A percentile compares a stretch with the other conserved stretches of the same genome.
Conservation (phyloP, 2,329 filamentous ascomycete species). For the Sporothrix curviconia region DNA sequence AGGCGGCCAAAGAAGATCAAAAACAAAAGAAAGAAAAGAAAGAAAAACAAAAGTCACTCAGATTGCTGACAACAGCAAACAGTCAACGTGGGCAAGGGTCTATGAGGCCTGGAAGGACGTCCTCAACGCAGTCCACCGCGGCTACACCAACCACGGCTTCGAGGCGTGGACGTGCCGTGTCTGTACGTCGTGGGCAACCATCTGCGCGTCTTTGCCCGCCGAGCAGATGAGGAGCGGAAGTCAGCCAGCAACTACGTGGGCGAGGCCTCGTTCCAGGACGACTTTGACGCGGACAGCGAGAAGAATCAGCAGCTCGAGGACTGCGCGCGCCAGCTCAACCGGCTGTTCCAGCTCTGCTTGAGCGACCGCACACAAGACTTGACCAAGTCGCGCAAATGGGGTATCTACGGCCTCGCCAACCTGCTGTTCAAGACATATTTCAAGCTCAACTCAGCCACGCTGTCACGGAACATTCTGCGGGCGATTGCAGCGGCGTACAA, state of each 20-base stretch:
- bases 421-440: slow-evolving; percentile 98
- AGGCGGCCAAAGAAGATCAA: no score
- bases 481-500: slow-evolving; percentile 71
- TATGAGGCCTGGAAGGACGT: slow-evolving; percentile 89
- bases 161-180: slow-evolving; percentile 90
- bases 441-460: slow-evolving; percentile 80
- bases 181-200: slow-evolving; percentile 85
- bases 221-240: slow-evolving; percentile 67
- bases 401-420: slow-evolving; percentile 90
- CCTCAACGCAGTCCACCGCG: slow-evolving; percentile 67
- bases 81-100: slow-evolving; percentile 68
- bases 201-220: slow-evolving; percentile 80
- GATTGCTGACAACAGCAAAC: neutral
- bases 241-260: slow-evolving; percentile 31
- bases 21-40: neutral
- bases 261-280: slow-evolving; percentile 60
- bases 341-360: slow-evolving; percentile 84
- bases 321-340: slow-evolving; percentile 81
- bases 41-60: neutral
- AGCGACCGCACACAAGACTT: slow-evolving; percentile 69
- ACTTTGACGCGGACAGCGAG: slow-evolving; percentile 68
- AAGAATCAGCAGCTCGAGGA: slow-evolving; percentile 85
- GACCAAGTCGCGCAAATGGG: slow-evolving; percentile 94
- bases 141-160: slow-evolving; percentile 70
- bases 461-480: slow-evolving; percentile 84